Evolutionary conservation across 192 early-diverging fungal species (phyloP), one percentile per base, ranked within the genome.

Genomic region (Coemansia sp.): DNA sequence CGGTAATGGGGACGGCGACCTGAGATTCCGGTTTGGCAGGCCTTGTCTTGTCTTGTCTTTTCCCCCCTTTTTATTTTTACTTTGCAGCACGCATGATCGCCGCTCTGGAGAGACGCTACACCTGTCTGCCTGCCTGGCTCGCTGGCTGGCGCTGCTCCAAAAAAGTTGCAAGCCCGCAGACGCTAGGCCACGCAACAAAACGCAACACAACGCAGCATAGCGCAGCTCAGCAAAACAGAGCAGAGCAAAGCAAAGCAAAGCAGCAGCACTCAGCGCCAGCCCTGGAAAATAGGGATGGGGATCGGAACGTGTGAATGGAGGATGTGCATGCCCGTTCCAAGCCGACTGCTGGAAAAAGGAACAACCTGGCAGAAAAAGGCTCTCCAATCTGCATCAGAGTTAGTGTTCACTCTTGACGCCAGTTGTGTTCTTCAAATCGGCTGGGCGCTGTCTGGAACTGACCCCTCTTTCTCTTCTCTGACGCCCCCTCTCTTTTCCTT

Each of bases 371-470:
- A 59, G 63, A 26, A 40, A 41, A 60, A 48, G 45, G 46, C 13
- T 19, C 56, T 61, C 66, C 56, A 72, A 72, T 70, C 65, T 70
- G 68, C 63, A 65, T 61, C 66, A 61, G 46, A 66, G 67, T 69
- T 62, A 61, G 48, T 75, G 72, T 66, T 64, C 67, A 51, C 47
- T 62, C 48, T 42, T 43, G 52, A 57, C 55, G 19, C 42, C 55
- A 16, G 13, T 42, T 42, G 37, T 67, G 55, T 67, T 67, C 65
- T 37, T 59, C 46, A 37, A 63, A 48, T 63, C 61, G 61, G 61
- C 61, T 41, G 46, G 26, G 22, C 42, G 18, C 32, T 45, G 37
- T 56, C 52, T 39, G 48, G 39, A 65, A 32, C 39, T 41, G 40
- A 2, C 36, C 6, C n/a, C 51, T 66, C 32, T 67, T 37, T 66